Evolutionary conservation across 768 basidiomycete genomes (phyloP), one percentile per base, ranked within the genome.

Genomic region (Lyophyllum decastes): DNA sequence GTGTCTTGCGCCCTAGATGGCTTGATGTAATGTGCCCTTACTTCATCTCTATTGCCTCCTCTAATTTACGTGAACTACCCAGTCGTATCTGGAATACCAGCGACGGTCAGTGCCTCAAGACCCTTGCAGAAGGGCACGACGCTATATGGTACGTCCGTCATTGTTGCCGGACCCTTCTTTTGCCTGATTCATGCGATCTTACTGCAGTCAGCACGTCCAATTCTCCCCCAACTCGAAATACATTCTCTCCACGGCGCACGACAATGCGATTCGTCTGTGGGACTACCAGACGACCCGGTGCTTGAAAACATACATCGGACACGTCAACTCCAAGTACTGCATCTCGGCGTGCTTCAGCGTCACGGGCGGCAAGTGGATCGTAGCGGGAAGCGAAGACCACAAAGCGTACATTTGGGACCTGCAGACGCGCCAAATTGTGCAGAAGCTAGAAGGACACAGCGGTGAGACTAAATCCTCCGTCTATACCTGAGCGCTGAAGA

Each of bases 141-240:
- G 90, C 94, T 1, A 82, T 94, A 61, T 95, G 86, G 90, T 93
- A 67, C 16, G 76, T 69, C 17, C 6, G 4, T 38, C 6, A 17
- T 7, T 46, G 2, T 6, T 19, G 48, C 50, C 43, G 12, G 27
- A 11, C 19, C 27, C 21, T 46, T 4, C 35, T 40, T 40, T 24
- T 47, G 24, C 48, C 43, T 45, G 43, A 47, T 50, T 17, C 48
- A 27, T 43, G 40, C 26, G 33, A 4, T 38, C 46, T 49, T 51
- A 26, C 41, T n/a, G 21, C 66, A 93, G 93, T 60, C 93, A 95
- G 73, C 89, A 90, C 66, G 94, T 95, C 16, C 85, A 89, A 65
- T 98, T 99, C 75, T 95, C 95, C 0, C 96, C 96, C 9, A 97
- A 97, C 66, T 94, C 93, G 7, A 92, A 92, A 73, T 95, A 94